Evolutionary conservation across 1,284 basidiomycete species (phyloP).

Genomic region (Grifola frondosa): DNA sequence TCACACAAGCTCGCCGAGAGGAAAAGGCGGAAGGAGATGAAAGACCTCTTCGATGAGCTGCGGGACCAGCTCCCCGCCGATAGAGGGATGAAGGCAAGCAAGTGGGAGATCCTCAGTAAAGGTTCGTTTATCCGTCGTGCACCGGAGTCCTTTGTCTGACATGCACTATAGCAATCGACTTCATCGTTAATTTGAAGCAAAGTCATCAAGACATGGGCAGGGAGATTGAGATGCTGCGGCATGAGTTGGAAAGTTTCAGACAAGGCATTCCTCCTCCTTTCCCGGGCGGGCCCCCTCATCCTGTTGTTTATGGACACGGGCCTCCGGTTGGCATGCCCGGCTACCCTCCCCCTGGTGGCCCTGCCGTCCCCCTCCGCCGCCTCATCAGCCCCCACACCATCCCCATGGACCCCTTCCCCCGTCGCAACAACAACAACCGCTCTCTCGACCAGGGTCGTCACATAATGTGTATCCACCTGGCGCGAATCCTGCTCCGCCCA

Average conservation of each 20-base stretch:
- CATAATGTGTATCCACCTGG: conserved; percentile 49
- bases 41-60: conserved; percentile 93
- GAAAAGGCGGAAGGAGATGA: conserved; percentile 96
- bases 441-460: conserved; percentile 42
- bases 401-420: conserved; percentile 34
- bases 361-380: conserved; percentile 39
- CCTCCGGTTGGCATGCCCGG: conserved; percentile 31
- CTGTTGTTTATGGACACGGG: conserved; percentile 52
- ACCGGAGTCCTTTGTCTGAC: not conserved
- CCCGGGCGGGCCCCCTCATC: conserved; percentile 49
- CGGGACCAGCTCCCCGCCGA: conserved; percentile 88
- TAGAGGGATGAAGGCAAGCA: conserved; percentile 91
- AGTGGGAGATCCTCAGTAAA: conserved; percentile 96
- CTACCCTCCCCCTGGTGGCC: conserved; percentile 35
- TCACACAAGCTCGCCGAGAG: conserved; percentile 94
- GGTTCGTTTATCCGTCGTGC: conserved; percentile 46
- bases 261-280: conserved; percentile 53
- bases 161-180: conserved; percentile 73
- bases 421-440: conserved; percentile 31
- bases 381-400: conserved; percentile 37
- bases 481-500: conserved; percentile 28
- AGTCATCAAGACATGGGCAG: conserved; percentile 72
- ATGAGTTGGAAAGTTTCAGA: conserved; percentile 69
- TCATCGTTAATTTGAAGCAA: conserved; percentile 75
- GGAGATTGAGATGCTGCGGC: conserved; percentile 76